A percentile compares a stretch with the other conserved stretches of the same genome.
phyloP scores from a whole-genome alignment of 2,329 filamentous ascomycete species.

The Fusarium nematophilum region DNA sequence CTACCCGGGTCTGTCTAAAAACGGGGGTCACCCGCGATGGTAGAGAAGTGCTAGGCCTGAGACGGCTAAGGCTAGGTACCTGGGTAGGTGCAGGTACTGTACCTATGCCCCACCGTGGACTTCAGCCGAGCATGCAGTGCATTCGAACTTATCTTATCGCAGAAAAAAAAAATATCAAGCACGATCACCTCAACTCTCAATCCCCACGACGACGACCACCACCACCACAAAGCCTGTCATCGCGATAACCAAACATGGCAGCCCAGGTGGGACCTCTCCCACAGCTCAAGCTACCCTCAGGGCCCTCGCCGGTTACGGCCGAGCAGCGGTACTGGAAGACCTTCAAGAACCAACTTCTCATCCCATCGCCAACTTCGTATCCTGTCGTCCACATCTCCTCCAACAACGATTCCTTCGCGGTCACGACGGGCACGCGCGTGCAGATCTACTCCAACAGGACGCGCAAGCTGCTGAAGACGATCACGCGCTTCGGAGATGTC shows the following conservation, averaged over 20 bases:
- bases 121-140: no score
- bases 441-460: constrained; percentile 95
- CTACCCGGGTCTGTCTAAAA: no score
- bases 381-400: constrained; percentile 92
- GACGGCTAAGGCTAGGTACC: background rate
- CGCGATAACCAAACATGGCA: constrained; percentile 70
- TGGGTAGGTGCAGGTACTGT: no score
- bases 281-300: constrained; percentile 84
- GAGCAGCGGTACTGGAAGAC: constrained; percentile 97
- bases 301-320: constrained; percentile 84
- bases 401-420: constrained; percentile 81
- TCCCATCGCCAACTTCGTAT: constrained; percentile 90
- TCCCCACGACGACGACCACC: constrained; percentile 16
- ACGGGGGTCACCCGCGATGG: no score
- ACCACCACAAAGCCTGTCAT: constrained; percentile 31
- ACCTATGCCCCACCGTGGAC: constrained; percentile 15
- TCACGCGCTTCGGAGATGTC: constrained; percentile 92
- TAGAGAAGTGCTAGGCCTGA: constrained; percentile 7
- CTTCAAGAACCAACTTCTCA: constrained; percentile 90
- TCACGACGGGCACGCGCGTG: constrained; percentile 92
- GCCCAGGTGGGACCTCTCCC: constrained; percentile 84
- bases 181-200: constrained; percentile 13
- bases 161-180: constrained; percentile 46
- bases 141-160: constrained; percentile 43
- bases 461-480: constrained; percentile 91